Evolutionary conservation across 345 rosid genomes (phyloP).

Genomic region (Ceriops tagal): DNA sequence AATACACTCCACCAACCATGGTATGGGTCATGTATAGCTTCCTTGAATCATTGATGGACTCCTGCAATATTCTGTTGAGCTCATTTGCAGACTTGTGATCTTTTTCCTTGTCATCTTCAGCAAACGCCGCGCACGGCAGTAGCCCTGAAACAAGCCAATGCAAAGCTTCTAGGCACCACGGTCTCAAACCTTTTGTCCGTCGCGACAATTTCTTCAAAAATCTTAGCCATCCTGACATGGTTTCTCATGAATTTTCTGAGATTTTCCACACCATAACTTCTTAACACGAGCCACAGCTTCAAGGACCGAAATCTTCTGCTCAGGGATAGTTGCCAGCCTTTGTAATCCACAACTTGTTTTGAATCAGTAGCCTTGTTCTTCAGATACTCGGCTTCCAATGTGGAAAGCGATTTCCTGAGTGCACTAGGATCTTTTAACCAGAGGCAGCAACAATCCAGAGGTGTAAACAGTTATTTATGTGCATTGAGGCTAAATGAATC

Average conservation of each 20-base stretch:
- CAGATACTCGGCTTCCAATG: conserved; percentile 39
- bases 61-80: conserved; percentile 27
- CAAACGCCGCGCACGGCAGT: neutral
- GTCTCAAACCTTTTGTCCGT: conserved; percentile 35
- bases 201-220: conserved; percentile 34
- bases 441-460: conserved; percentile 49
- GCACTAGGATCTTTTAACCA: conserved; percentile 50
- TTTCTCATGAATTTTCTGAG: conserved; percentile 34
- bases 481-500: conserved; percentile 51
- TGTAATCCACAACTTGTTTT: conserved; percentile 40
- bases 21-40: conserved; percentile 39
- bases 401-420: conserved; percentile 35
- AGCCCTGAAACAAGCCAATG: conserved; percentile 50
- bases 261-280: conserved; percentile 42
- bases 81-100: conserved; percentile 18
- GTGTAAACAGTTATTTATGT: conserved; percentile 52
- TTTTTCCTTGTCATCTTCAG: neutral
- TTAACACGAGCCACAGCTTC: conserved; percentile 51
- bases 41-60: conserved; percentile 2
- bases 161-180: conserved; percentile 36
- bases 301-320: conserved; percentile 46
- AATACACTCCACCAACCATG: conserved; percentile 29
- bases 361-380: conserved; percentile 32
- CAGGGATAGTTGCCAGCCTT: conserved; percentile 57
- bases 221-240: conserved; percentile 42